These are phyloP conservation scores for Backusella australiensis DNA, from an alignment of 192 early-diverging fungal species.

Conservation along the genomic window DNA sequence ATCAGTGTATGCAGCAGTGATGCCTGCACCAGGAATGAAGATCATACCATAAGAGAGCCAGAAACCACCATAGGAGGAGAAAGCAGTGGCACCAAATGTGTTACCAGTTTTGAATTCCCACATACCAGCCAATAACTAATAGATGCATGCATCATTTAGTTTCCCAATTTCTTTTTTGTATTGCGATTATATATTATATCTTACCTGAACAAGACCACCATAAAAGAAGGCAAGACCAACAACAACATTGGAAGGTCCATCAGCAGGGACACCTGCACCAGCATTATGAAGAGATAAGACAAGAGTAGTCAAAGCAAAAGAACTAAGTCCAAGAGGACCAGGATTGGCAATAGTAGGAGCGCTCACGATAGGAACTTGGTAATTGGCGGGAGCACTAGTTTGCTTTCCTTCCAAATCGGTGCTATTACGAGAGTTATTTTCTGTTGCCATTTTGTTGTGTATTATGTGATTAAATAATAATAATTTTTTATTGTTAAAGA, in stretches of 20 bases:
- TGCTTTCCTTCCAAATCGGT: constrained; percentile 1
- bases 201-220: constrained; percentile 68
- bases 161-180: background rate
- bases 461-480: background rate
- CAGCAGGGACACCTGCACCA: constrained; percentile 55
- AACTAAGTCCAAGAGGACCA: constrained; percentile 57
- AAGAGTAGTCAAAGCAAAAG: constrained; percentile 67
- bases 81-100: constrained; percentile 82
- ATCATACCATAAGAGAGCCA: constrained; percentile 64
- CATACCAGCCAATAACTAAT: constrained; percentile 70
- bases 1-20: constrained; percentile 37
- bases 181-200: background rate
- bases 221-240: constrained; percentile 70
- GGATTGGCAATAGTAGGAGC: constrained; percentile 58
- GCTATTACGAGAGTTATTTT: background rate
- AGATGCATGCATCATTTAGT: background rate
- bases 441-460: background rate
- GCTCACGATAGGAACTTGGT: constrained; percentile 9
- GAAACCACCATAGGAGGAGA: constrained; percentile 70
- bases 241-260: constrained; percentile 55
- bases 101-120: constrained; percentile 80
- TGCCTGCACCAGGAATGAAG: constrained; percentile 53
- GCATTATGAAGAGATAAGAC: constrained; percentile 71
- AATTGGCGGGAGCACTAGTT: background rate
- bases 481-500: background rate